Evolutionary conservation across 441 rosid species (phyloP).

Genomic region (Aleurites moluccanus): DNA sequence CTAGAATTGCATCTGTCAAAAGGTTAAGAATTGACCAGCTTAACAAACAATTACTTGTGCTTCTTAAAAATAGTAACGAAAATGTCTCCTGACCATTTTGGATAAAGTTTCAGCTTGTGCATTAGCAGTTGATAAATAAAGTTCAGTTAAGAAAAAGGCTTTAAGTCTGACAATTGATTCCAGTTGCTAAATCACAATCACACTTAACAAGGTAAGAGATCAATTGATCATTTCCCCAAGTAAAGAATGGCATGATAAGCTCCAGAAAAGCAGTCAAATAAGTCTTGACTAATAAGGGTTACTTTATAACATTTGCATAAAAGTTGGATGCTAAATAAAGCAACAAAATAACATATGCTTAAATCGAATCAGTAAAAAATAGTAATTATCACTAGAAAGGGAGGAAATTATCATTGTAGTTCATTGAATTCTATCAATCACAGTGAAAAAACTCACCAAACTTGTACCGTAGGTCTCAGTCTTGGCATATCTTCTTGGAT

Average conservation of each 20-base stretch:
- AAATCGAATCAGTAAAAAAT: neutral
- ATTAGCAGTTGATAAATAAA: neutral
- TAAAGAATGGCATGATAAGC: neutral
- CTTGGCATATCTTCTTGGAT: slow-evolving; percentile 86
- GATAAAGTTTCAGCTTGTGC: neutral
- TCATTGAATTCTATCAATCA: neutral
- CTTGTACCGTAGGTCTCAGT: slow-evolving; percentile 86
- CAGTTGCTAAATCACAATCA: neutral
- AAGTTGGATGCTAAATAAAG: neutral
- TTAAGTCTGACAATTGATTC: neutral
- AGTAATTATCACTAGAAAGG: slow-evolving; percentile 2
- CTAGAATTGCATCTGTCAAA: too few species aligned
- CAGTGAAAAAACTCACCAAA: slow-evolving; percentile 50
- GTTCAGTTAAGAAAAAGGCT: neutral
- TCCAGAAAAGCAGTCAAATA: slow-evolving; percentile 2
- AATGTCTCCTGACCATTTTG: neutral
- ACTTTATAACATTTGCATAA: neutral
- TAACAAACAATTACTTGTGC: too few species aligned
- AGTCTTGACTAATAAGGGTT: neutral
- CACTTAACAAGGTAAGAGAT: neutral
- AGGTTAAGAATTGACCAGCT: too few species aligned
- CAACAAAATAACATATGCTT: neutral
- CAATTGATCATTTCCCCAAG: neutral
- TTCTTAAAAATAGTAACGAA: neutral
- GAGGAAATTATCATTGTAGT: neutral